phyloP scores from a whole-genome alignment of 495 filamentous ascomycete genomes.

The Tuber brumale region DNA sequence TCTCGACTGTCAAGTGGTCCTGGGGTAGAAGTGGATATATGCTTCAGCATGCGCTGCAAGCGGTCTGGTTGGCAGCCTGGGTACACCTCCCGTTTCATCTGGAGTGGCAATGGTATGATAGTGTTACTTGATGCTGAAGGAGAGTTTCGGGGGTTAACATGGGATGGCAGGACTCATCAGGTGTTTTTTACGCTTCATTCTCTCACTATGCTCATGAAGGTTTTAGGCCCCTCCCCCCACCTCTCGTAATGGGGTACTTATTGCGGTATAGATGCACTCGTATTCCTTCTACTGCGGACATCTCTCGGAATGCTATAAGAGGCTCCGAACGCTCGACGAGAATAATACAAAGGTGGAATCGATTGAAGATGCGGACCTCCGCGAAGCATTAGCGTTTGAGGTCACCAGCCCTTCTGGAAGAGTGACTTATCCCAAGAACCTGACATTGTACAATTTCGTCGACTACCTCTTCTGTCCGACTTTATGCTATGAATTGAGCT shows the following conservation, averaged over 20 bases:
- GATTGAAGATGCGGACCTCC: constrained; percentile 50
- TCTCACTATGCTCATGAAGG: constrained; percentile 86
- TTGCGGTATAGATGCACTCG: constrained; percentile 62
- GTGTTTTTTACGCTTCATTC: constrained; percentile 91
- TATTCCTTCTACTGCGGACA: constrained; percentile 98
- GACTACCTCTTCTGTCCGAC: constrained; percentile 93
- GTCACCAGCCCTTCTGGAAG: constrained; percentile 81
- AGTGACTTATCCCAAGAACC: constrained; percentile 83
- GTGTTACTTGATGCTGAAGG: background rate
- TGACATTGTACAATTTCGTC: constrained; percentile 70
- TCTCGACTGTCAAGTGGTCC: constrained; percentile 53
- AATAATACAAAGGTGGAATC: constrained; percentile 40
- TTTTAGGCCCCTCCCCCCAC: constrained; percentile 8
- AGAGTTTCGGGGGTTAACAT: constrained; percentile 2
- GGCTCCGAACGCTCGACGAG: constrained; percentile 66
- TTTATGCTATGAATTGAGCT: constrained; percentile 95
- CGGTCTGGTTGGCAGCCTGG: constrained; percentile 74
- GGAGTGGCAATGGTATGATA: constrained; percentile 66
- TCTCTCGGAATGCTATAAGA: constrained; percentile 74
- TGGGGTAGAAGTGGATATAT: constrained; percentile 72
- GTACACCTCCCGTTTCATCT: constrained; percentile 78
- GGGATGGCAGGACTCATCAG: constrained; percentile 66
- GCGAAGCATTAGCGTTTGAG: constrained; percentile 83
- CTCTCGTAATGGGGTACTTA: constrained; percentile 13
- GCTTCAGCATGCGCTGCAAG: constrained; percentile 75